Evolutionary conservation across 75 land plant genomes (phyloP), one percentile per base, ranked within the genome.

Genomic region (Selaginella tamariscina): DNA sequence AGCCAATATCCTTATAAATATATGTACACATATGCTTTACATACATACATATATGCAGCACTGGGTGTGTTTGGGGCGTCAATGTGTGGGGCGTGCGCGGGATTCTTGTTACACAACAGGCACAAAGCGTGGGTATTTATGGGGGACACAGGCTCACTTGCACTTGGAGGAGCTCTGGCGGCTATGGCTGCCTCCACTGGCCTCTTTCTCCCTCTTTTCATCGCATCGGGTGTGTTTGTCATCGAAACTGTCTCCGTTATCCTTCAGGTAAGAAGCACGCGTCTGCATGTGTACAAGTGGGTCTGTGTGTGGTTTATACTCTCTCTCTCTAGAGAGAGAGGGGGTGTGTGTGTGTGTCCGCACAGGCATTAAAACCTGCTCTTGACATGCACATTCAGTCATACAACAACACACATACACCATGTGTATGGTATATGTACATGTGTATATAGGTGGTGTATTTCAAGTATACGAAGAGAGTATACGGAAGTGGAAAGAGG

Each of bases 121-220:
- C 77, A 85, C 73, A 86, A 81, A 57, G 90, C 98, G 64, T 83
- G 88, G 65, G 77, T 94, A 44, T 85, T 85, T 56, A 94, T 94
- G 98, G 98, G 98, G 70, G 83, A 87, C 56, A 85, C 82, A 57
- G 98, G 98, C 55, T 80, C 88, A 23, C 70, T 94, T 67, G 98
- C 96, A 56, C 60, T 94, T n/a, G 98, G 96, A 33, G 98, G 84
- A 27, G 96, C 91, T 44, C 73, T 94, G 15, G 96, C 96, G 57
- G 86, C 96, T 29, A 94, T 94, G 98, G 98, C 96, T 72, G 77
- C 86, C 31, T 86, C 84, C 32, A 83, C 96, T 24, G 98, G 98
- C 72, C 80, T 94, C 91, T 94, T 94, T 67, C 75, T 94, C 54
- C 98, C 96, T 18, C 68, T 89, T 5, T 87, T 86, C 32, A 77